Evolutionary conservation across 2,329 filamentous ascomycete genomes (phyloP).

Genomic region (Neonectria hederae): DNA sequence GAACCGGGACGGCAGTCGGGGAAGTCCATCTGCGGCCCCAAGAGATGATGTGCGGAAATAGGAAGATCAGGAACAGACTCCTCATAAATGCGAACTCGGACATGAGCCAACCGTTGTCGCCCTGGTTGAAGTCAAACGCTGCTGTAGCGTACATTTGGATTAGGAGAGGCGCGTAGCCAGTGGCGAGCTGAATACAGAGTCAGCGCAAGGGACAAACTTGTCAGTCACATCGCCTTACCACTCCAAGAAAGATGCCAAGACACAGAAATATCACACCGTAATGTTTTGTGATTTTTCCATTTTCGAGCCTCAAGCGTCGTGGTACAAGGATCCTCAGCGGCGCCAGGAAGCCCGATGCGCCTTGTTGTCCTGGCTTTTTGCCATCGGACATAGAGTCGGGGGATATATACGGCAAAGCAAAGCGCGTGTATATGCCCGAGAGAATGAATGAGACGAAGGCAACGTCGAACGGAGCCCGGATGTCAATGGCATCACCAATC

Average conservation of each 20-base stretch:
- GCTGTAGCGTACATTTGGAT: conserved; percentile 69
- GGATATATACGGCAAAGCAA: conserved; percentile 61
- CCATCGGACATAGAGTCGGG: conserved; percentile 50
- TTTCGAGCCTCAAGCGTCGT: conserved; percentile 60
- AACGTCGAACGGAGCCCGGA: conserved; percentile 71
- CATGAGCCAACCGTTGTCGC: conserved; percentile 66
- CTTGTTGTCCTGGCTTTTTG: conserved; percentile 41
- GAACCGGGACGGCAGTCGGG: not conserved
- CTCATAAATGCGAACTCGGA: conserved; percentile 64
- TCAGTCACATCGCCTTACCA: conserved; percentile 53
- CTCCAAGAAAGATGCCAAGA: conserved; percentile 71
- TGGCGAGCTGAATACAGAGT: conserved; percentile 59
- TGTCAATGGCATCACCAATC: conserved; percentile 70
- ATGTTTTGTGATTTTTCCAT: conserved; percentile 63
- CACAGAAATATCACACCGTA: conserved; percentile 72
- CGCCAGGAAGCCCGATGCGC: conserved; percentile 66
- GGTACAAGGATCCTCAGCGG: conserved; percentile 70
- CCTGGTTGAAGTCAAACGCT: conserved; percentile 63
- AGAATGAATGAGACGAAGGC: conserved; percentile 66
- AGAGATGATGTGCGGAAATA: conserved; percentile 63
- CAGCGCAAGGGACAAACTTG: not conserved
- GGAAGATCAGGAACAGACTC: conserved; percentile 63
- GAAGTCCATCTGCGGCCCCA: conserved; percentile 48
- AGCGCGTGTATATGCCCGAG: conserved; percentile 53
- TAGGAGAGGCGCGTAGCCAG: conserved; percentile 72